Percentiles rank a stretch among this genome's conserved stretches.
Evolutionary conservation across 2,329 filamentous ascomycete genomes (phyloP).

Genomic region (Nemania diffusa): DNA sequence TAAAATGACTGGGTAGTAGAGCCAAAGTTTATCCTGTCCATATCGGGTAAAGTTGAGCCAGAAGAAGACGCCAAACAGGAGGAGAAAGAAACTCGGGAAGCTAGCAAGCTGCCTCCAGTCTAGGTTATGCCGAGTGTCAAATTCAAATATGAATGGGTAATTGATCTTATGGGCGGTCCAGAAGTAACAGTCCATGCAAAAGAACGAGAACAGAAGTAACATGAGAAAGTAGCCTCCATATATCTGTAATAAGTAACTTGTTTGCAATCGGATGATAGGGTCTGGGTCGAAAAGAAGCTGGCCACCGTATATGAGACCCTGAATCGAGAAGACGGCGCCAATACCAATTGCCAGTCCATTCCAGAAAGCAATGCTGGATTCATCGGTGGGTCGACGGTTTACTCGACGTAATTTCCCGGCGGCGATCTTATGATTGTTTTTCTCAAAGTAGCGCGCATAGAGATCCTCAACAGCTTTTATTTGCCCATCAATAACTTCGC

Average conservation of each 20-base stretch:
- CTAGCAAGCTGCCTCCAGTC: conserved; percentile 91
- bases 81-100: conserved; percentile 85
- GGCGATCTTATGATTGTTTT: conserved; percentile 91
- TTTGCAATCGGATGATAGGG: conserved; percentile 59
- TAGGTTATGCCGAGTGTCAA: conserved; percentile 84
- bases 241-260: conserved; percentile 82
- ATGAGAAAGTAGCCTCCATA: conserved; percentile 93
- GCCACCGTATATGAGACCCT: conserved; percentile 71
- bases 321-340: conserved; percentile 72
- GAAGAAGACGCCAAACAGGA: conserved; percentile 81
- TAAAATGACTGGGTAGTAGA: conserved; percentile 88
- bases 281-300: conserved; percentile 64
- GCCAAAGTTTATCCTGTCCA: conserved; percentile 73
- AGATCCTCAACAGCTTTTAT: conserved; percentile 87
- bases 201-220: conserved; percentile 82
- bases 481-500: conserved; percentile 82
- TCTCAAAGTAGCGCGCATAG: conserved; percentile 94
- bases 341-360: conserved; percentile 75
- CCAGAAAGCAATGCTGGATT: conserved; percentile 67
- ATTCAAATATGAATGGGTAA: conserved; percentile 96
- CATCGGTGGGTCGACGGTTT: conserved; percentile 65
- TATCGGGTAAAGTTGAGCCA: conserved; percentile 88
- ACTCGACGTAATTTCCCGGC: conserved; percentile 85
- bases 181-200: conserved; percentile 83
- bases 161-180: conserved; percentile 91